Evolutionary conservation across 2,329 filamentous ascomycete genomes (phyloP), one percentile per base, ranked within the genome.

Genomic region (Epichloe elymi): DNA sequence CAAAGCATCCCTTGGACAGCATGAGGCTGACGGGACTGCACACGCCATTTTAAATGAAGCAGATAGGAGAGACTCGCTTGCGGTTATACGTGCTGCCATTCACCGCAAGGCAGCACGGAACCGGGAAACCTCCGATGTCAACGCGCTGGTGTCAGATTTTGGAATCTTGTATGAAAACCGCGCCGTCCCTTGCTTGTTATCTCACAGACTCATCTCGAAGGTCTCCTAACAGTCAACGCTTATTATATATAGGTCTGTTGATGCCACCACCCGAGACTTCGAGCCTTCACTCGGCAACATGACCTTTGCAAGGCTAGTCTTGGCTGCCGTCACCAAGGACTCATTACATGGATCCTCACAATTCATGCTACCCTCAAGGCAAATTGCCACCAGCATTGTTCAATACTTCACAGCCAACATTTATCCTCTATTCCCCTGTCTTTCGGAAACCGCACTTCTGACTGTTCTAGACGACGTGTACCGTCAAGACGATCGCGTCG

Each of bases 211-310:
- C n/a, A 30, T 48, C 30, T 38, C 30, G 36, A 36, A 37, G 30
- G 17, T 33, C 7, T 35, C 26, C 51, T 52, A 19, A 52, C 51
- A 37, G 4, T 23, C 12, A 7, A 19, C 11, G 40, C 2, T 37
- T 17, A 30, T 30, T 12, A 44, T 59, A 93, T 12, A 44, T 59
- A 93, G 88, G 51, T 88, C 91, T 5, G 88, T 98, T 62, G 95
- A 95, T 70, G 90, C 93, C 30, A 96, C 90, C 0, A 91, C 90
- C 1, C 79, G 89, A 62, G 93, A 97, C 66, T 96, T 96, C 62
- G 88, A 95, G 64, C 85, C 88, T 8, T 88, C 90, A 52, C 83
- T 86, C 33, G 85, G 82, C 54, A 88, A 88, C 60, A 94, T 95
- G 78, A 95, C 89, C 0, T 96, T 96, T 74, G 88, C 89, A 26